Evolutionary conservation across 75 land plant genomes (phyloP).

Genomic region (Picea sitchensis): DNA sequence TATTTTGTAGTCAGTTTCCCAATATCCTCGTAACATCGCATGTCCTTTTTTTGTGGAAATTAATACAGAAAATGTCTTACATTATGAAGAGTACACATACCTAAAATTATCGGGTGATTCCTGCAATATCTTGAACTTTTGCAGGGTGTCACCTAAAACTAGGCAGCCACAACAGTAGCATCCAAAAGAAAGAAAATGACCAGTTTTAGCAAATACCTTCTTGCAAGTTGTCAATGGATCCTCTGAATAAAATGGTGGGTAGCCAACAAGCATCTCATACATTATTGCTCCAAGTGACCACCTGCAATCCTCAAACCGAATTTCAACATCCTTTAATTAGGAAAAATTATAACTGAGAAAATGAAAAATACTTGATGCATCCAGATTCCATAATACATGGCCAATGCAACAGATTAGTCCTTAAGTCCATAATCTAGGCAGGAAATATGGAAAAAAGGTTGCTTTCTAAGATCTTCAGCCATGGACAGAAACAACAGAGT

Average conservation of each 20-base stretch:
- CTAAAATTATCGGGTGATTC: neutral
- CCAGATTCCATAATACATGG: too few relatives aligned
- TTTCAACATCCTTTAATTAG: neutral
- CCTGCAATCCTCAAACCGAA: slow-evolving; percentile 35
- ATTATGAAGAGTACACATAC: neutral
- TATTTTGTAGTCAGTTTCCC: neutral
- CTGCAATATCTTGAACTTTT: neutral
- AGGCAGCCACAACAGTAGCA: slow-evolving; percentile 3
- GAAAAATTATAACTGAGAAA: neutral
- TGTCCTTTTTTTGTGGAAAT: neutral
- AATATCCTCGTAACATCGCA: neutral
- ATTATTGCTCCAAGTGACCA: slow-evolving; percentile 99
- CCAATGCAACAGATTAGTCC: neutral
- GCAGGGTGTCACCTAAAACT: neutral
- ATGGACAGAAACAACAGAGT: neutral
- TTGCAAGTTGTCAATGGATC: slow-evolving; percentile 95
- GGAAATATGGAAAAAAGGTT: neutral
- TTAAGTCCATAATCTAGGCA: neutral
- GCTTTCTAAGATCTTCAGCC: neutral
- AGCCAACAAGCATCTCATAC: slow-evolving; percentile 99
- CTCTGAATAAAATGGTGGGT: slow-evolving; percentile 97
- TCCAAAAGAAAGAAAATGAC: slow-evolving; percentile 2
- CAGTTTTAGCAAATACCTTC: slow-evolving; percentile 47
- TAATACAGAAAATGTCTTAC: neutral
- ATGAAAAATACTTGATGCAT: neutral